phyloP scores from a whole-genome alignment of 768 basidiomycete genomes.

The Coprinopsis strossmayeri region DNA sequence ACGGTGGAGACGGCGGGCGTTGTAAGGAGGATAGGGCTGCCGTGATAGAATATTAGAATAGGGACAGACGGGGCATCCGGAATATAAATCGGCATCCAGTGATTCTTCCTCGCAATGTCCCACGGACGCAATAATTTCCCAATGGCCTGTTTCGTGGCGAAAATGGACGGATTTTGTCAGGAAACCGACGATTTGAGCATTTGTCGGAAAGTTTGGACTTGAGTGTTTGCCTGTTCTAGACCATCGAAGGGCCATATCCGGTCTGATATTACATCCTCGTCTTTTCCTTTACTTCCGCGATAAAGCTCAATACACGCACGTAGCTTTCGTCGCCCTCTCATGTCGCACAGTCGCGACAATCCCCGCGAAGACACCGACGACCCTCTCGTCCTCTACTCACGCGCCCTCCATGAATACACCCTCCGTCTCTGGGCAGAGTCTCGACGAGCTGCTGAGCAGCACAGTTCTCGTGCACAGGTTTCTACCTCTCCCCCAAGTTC shows the following conservation, averaged over 20 bases:
- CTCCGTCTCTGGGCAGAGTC: constrained; percentile 63
- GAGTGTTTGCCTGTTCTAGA: constrained; percentile 2
- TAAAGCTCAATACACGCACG: constrained; percentile 12
- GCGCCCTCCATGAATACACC: constrained; percentile 62
- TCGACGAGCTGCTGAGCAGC: constrained; percentile 52
- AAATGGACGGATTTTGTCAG: constrained; percentile 1
- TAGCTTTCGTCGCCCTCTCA: constrained; percentile 6
- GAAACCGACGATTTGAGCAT: neutral
- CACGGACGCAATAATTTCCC: neutral
- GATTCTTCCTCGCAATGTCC: neutral
- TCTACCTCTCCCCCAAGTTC: neutral
- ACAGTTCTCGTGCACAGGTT: constrained; percentile 28
- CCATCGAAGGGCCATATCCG: constrained; percentile 2
- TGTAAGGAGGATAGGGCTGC: neutral
- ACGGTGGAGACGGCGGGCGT: neutral
- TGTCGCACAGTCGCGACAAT: constrained; percentile 6
- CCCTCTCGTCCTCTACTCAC: constrained; percentile 51
- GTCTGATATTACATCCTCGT: neutral
- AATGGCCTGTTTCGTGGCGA: neutral
- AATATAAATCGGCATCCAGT: neutral
- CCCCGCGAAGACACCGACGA: constrained; percentile 21
- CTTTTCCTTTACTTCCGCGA: constrained; percentile 5
- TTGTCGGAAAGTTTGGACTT: constrained; percentile 1
- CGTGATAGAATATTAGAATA: neutral
- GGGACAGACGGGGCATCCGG: neutral